Evolutionary conservation across 495 filamentous ascomycete genomes (phyloP).

Genomic region (Cenococcum geophilum): DNA sequence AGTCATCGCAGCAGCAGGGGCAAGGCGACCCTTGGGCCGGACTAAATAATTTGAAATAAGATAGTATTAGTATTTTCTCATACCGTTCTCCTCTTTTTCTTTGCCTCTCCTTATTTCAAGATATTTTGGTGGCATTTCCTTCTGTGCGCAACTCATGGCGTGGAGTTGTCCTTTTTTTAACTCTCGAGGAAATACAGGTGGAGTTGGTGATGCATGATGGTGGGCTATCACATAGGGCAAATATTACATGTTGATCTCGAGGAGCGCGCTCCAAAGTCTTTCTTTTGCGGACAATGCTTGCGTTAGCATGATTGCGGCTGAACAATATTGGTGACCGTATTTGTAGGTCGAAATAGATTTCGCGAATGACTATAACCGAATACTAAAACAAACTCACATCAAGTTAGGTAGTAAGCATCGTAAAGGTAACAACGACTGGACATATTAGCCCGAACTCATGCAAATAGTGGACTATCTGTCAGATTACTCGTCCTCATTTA

Average conservation of each 20-base stretch:
- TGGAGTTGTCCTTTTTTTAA: not conserved
- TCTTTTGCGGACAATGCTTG: not conserved
- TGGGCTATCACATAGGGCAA: not conserved
- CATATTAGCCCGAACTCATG: no score
- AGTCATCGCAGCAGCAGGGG: slow-evolving; percentile 37
- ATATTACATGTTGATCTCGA: not conserved
- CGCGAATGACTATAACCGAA: no score
- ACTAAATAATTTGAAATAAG: slow-evolving; percentile 77
- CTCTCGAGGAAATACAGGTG: not conserved
- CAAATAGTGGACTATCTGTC: no score
- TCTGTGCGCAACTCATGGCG: not conserved
- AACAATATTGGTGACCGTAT: no score
- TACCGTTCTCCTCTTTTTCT: not conserved
- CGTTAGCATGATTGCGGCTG: no score
- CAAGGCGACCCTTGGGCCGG: slow-evolving; percentile 75
- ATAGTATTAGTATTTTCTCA: not conserved
- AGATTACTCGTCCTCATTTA: no score
- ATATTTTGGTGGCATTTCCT: not conserved
- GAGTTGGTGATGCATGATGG: not conserved
- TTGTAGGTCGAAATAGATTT: no score
- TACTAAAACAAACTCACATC: no score
- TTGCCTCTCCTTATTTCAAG: not conserved
- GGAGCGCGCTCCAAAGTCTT: not conserved
- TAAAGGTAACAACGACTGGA: no score
- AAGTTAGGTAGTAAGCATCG: no score